Evolutionary conservation across 2,329 filamentous ascomycete species (phyloP), one percentile per base, ranked within the genome.

Genomic region (Aureobasidium sp.): DNA sequence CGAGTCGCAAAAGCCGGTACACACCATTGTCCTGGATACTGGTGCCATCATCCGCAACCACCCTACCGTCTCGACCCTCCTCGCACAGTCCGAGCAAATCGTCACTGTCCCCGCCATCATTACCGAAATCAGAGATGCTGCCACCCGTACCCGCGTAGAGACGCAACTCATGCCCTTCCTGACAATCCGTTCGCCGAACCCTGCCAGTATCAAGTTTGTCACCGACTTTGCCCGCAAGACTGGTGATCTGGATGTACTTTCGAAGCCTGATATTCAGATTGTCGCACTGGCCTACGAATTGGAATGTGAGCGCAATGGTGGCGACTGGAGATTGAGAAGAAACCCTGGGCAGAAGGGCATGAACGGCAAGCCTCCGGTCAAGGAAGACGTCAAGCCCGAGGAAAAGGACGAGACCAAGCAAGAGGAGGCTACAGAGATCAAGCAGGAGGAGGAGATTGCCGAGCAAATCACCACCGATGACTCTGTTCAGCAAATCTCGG

Each of bases 41-140:
- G 93, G 92, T 29, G 91, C 93, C 8, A 85, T 99, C 64, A 92
- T 99, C 74, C 93, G 93, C 72, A 97, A 97, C 76, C 88, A 94
- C 66, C 91, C 93, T 14, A 80, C 90, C 12, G 84, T 94, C 27
- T 95, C 90, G 49, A 90, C 89, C 0, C 84, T 99, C 12, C 79
- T 96, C 57, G 82, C 84, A 40, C 86, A 90, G 72, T 86, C 91
- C 52, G 87, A 94, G 69, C 79, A 82, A 63, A 81, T 97, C 45
- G 85, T 91, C 70, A 97, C 91, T 1, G 89, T 93, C 0, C 91
- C 92, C 0, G 86, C 88, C 8, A 91, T 99, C 61, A 80, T 97
- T 33, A 82, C 85, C 57, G 94, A 99, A 78, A 96, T 96, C 66
- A 79, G 90, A 70, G 93, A 97, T 78, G 84, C 86, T 52, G 86